phyloP scores from a whole-genome alignment of 495 filamentous ascomycete species.

The Hyaloscypha hepaticicola region DNA sequence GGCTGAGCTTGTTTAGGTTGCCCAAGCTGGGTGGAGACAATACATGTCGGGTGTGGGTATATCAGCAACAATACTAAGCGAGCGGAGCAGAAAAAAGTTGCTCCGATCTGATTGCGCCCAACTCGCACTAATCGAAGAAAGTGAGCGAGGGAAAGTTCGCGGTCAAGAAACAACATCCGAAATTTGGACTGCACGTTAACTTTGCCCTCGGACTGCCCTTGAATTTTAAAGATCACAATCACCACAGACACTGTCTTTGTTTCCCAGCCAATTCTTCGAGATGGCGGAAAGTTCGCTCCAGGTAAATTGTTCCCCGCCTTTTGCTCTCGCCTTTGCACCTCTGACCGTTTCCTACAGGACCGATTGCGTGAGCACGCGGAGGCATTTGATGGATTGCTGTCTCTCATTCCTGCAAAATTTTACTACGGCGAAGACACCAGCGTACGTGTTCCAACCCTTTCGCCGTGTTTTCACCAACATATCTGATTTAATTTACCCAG shows the following conservation, averaged over 20 bases:
- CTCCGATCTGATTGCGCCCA: background rate
- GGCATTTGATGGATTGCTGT: slow-evolving; percentile 88
- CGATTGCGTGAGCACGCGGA: slow-evolving; percentile 80
- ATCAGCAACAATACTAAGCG: background rate
- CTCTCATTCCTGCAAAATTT: slow-evolving; percentile 87
- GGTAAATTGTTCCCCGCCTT: slow-evolving; percentile 28
- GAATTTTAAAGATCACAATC: background rate
- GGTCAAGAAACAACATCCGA: background rate
- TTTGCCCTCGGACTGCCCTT: background rate
- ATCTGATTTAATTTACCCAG: slow-evolving; percentile 42
- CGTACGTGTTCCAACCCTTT: slow-evolving; percentile 54
- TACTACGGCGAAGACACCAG: slow-evolving; percentile 86
- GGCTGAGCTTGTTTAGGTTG: slow-evolving; percentile 7
- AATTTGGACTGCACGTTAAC: background rate
- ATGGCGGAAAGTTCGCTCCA: slow-evolving; percentile 31
- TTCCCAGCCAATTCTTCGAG: background rate
- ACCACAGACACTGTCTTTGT: background rate
- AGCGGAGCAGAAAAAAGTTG: background rate
- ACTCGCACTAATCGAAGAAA: slow-evolving; percentile 1
- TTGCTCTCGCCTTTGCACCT: slow-evolving; percentile 12
- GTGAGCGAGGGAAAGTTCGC: slow-evolving; percentile 14
- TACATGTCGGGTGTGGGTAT: background rate
- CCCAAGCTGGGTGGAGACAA: background rate
- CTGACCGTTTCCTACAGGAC: slow-evolving; percentile 53
- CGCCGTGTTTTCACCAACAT: slow-evolving; percentile 1